Evolutionary conservation across 2,329 filamentous ascomycete species (phyloP), one percentile per base, ranked within the genome.

Genomic region (Helminthosporium solani): DNA sequence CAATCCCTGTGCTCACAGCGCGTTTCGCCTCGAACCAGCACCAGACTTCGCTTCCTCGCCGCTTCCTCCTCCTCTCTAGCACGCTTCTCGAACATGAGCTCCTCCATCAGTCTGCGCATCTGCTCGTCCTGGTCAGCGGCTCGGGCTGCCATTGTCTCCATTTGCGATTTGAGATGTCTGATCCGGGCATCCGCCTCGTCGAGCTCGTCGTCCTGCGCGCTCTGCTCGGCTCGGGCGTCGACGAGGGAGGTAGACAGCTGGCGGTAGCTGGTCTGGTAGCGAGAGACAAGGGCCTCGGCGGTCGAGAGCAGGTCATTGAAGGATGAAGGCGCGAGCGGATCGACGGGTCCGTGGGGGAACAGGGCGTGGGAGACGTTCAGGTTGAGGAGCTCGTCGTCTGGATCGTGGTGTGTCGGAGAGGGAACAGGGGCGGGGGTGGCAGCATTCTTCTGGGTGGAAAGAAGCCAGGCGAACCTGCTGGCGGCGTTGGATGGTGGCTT

Each of bases 141-240:
- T 49, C 76, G 75, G 27, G 74, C 74, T 4, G 80, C 78, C 74
- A 84, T 79, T 30, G 78, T 79, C 60, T 83, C 78, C 16, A 85
- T 70, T 63, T 85, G 82, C 52, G 78, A 72, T 66, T 83, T 84
- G 42, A 84, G 67, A 54, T 83, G 78, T 30, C 75, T 71, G 12
- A 78, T 74, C 7, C 81, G 74, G 31, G 79, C 82, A 27, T 81
- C 75, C 12, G 80, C 76, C 55, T 84, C 82, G 49, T 83, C 80
- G 0, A 82, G 72, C 61, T 85, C 82, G 52, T 84, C 82, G n/a
- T 75, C 72, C 54, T 81, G 78, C 9, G 78, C 77, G 41, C 75
- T 77, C 48, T 81, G 77, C 54, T 83, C 80, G 3, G 76, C 77
- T 28, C 75, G 67, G 3, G 75, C 72, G 49, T 78, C 74, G 31